These are phyloP conservation scores for Fusarium sp. DNA, from an alignment of 2,329 filamentous ascomycete genomes.

Conservation along the genomic window DNA sequence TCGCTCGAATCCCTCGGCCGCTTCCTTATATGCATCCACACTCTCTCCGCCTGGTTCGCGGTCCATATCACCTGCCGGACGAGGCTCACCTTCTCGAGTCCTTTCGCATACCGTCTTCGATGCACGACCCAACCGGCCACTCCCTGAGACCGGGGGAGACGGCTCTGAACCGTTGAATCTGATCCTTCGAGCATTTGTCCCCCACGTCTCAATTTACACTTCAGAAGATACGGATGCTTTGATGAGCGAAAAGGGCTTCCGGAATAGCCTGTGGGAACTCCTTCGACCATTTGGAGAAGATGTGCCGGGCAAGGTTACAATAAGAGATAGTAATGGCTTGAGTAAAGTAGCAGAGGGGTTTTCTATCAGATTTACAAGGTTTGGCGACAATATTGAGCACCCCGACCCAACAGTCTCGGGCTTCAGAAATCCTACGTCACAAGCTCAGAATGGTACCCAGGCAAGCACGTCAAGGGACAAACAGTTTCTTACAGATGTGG, in stretches of 20 bases:
- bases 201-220: constrained; percentile 88
- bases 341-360: constrained; percentile 91
- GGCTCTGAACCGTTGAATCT: constrained; percentile 71
- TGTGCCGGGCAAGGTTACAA: constrained; percentile 87
- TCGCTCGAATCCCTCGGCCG: constrained; percentile 67
- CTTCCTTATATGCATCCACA: constrained; percentile 74
- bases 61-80: constrained; percentile 74
- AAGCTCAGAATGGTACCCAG: constrained; percentile 48
- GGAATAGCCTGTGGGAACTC: constrained; percentile 84
- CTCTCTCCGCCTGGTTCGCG: constrained; percentile 76
- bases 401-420: constrained; percentile 57
- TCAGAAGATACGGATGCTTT: constrained; percentile 87
- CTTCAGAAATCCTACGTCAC: constrained; percentile 53
- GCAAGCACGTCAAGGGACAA: constrained; percentile 50
- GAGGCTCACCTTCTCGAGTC: constrained; percentile 67
- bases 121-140: constrained; percentile 57
- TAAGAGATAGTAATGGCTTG: constrained; percentile 89
- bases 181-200: constrained; percentile 87
- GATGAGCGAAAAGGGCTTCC: constrained; percentile 85
- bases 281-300: constrained; percentile 91
- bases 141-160: constrained; percentile 59
- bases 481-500: constrained; percentile 71
- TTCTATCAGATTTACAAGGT: constrained; percentile 83
- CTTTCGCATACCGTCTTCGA: constrained; percentile 71
- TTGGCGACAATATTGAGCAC: constrained; percentile 70